Evolutionary conservation across 225 moss, liverwort and hornwort genomes (phyloP).

Genomic region (Marchantia paleacea): DNA sequence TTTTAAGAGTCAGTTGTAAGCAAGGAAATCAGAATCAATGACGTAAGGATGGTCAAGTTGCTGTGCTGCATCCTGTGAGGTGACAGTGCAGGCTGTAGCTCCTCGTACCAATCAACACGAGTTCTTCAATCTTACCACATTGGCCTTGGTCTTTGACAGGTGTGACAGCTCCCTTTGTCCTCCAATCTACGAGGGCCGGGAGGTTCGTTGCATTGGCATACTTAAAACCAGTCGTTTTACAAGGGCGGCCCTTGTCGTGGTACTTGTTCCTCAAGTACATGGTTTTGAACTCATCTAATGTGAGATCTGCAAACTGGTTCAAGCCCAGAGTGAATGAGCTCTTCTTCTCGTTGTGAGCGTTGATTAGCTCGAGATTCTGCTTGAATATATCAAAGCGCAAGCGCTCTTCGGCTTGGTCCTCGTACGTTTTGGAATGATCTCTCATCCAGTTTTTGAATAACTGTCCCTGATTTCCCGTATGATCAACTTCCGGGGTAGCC

Average conservation of each 20-base stretch:
- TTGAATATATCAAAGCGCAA: constrained; percentile 53
- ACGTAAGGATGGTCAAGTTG: too few species aligned
- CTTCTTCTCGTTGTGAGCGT: constrained; percentile 48
- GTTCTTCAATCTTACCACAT: constrained; percentile 36
- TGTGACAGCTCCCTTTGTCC: constrained; percentile 22
- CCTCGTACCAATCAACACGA: constrained; percentile 24
- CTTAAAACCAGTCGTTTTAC: constrained; percentile 21
- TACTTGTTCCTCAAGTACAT: constrained; percentile 8
- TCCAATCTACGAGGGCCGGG: constrained; percentile 28
- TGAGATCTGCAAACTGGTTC: constrained; percentile 38
- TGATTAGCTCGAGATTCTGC: constrained; percentile 64
- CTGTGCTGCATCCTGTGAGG: too few species aligned
- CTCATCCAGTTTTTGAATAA: not conserved
- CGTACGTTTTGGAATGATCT: constrained; percentile 9
- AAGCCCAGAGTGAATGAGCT: constrained; percentile 30
- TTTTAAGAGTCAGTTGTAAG: too few species aligned
- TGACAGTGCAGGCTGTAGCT: too few species aligned
- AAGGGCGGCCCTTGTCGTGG: constrained; percentile 5
- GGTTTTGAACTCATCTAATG: constrained; percentile 36
- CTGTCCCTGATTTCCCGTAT: not conserved
- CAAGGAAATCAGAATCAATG: too few species aligned
- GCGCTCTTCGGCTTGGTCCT: constrained; percentile 33
- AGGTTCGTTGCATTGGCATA: constrained; percentile 31
- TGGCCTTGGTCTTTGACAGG: constrained; percentile 5
- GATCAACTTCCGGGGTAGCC: not conserved